Evolutionary conservation across 257 asterid genomes (phyloP), one percentile per base, ranked within the genome.

Genomic region (Craterostigma plantagineum): DNA sequence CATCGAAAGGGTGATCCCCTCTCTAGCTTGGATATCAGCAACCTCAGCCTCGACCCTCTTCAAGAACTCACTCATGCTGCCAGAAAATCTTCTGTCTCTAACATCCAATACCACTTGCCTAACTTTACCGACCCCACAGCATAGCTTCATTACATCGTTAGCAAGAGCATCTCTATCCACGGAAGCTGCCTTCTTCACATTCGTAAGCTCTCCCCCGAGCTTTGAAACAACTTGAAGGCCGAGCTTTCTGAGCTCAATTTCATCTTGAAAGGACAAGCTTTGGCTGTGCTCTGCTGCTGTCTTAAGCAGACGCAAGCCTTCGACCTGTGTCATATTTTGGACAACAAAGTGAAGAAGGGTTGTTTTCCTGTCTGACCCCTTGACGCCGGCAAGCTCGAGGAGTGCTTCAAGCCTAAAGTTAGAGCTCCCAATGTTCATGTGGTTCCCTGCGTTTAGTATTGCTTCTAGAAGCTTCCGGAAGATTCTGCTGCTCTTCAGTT

Each of bases 341-440:
- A 82, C 70, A 8, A 87, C 95, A 45, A 82, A 87, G 61, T 76
- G 84, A 12, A 87, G 65, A 16, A 87, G 85, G 5, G 98, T 68
- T 13, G 95, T 87, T 66, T 82, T 76, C 10, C 95, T 95, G 37
- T 87, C 95, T 0, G 91, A 70, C 46, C 95, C 95, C 60, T 79
- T 87, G 30, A 82, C 98, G 47, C 79, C 95, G 5, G 93, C 70
- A 15, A 87, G 71, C 59, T 87, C 82, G 56, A 82, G 62, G 54
- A 87, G 98, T 0, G 98, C 76, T 53, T 79, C 91, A 10, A 87
- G 95, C 71, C 79, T 87, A n/a, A n/a, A n/a, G n/a, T 92, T 84
- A 40, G 63, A 79, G 39, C 93, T 87, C 34, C 98, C 98, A 38
- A 58, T 77, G 7, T 79, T 87, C 98, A 82, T n/a, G n/a, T n/a